Conservation (phyloP, 352 stramenopile species). For the Pelagophyceae sp. region DNA sequence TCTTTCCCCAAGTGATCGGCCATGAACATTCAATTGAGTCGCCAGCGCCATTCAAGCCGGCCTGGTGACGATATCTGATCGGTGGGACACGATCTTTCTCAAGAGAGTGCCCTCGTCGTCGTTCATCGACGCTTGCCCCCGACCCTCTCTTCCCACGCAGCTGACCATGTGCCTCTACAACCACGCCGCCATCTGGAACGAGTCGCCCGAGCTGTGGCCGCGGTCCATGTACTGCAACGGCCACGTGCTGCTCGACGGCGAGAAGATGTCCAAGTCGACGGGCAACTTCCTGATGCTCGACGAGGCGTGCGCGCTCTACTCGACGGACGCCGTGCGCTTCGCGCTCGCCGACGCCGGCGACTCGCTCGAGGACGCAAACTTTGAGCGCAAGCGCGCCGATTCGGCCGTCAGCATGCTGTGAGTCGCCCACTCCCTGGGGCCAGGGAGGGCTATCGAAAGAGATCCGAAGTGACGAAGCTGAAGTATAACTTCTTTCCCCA, state of each 20-base stretch:
- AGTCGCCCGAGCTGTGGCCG: slow-evolving; percentile 86
- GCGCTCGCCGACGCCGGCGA: slow-evolving; percentile 94
- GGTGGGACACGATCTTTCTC: background rate
- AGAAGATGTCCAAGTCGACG: slow-evolving; percentile 99
- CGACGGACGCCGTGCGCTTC: slow-evolving; percentile 70
- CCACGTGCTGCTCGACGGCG: slow-evolving; percentile 86
- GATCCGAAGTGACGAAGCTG: too few relatives aligned
- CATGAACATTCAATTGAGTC: background rate
- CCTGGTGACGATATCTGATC: background rate
- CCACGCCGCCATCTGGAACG: slow-evolving; percentile 97
- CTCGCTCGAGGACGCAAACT: slow-evolving; percentile 98
- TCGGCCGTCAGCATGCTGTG: slow-evolving; percentile 90
- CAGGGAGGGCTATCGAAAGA: slow-evolving; percentile 94
- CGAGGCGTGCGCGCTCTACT: slow-evolving; percentile 88
- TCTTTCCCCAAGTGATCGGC: background rate
- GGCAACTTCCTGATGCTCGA: slow-evolving; percentile 99
- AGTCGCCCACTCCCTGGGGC: too few relatives aligned
- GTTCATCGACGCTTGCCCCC: background rate
- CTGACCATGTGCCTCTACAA: slow-evolving; percentile 99
- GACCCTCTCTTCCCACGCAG: slow-evolving; percentile 81
- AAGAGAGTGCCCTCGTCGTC: slow-evolving; percentile 33
- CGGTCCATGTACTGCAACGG: slow-evolving; percentile 97
- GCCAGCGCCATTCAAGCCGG: background rate
- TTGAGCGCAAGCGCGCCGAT: slow-evolving; percentile 89
- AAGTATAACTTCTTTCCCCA: too few relatives aligned